Conservation (phyloP, 352 stramenopile genomes). For the Phytophthora pluvialis region DNA sequence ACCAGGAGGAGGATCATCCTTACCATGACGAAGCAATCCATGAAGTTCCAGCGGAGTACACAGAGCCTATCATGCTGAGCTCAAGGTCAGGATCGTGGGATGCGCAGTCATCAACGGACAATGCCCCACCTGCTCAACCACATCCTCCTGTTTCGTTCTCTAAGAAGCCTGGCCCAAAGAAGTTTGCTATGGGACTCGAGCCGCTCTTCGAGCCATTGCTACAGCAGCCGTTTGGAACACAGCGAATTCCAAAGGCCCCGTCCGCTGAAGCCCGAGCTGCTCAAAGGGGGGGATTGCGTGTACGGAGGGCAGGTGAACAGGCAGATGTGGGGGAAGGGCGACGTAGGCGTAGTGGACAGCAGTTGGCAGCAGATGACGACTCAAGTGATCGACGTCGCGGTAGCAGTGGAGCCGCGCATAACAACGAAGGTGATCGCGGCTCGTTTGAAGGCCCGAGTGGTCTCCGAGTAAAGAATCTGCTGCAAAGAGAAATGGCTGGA, state of each 20-base stretch:
- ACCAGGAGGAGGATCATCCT: conserved; percentile 28
- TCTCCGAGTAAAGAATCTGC: conserved; percentile 42
- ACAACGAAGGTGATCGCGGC: background rate
- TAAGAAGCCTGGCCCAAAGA: conserved; percentile 36
- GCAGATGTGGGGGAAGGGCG: conserved; percentile 4
- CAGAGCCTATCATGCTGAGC: conserved; percentile 31
- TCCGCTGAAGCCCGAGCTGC: conserved; percentile 25
- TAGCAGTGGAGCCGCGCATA: background rate
- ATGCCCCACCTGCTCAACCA: conserved; percentile 13
- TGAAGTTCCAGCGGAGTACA: conserved; percentile 40
- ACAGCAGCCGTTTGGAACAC: conserved; percentile 67
- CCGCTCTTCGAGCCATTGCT: conserved; percentile 80
- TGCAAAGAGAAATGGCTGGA: conserved; percentile 57
- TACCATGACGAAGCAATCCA: conserved; percentile 33
- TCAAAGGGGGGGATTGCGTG: conserved; percentile 29
- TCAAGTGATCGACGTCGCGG: conserved; percentile 2
- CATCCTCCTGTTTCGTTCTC: conserved; percentile 27
- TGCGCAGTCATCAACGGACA: conserved; percentile 25
- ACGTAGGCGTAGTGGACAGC: conserved; percentile 15
- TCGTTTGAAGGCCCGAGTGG: conserved; percentile 27
- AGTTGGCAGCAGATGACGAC: conserved; percentile 10
- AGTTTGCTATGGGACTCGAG: conserved; percentile 70
- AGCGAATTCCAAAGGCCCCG: conserved; percentile 48
- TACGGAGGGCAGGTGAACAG: conserved; percentile 28
- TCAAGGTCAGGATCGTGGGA: conserved; percentile 37